phyloP scores from a whole-genome alignment of 1,139 yeast genomes.

The Pneumocystis jirovecii region DNA sequence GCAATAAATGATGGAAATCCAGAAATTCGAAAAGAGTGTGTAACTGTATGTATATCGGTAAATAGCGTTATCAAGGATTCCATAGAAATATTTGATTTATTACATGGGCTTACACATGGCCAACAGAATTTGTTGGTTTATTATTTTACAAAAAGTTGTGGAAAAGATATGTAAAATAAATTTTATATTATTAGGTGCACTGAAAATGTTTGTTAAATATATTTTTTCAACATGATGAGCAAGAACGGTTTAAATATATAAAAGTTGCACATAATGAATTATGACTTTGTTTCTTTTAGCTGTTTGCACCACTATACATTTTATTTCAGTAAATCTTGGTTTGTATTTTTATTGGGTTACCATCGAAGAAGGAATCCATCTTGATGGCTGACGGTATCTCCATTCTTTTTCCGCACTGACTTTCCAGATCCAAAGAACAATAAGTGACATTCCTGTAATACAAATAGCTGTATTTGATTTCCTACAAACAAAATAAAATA shows the following conservation, averaged over 20 bases:
- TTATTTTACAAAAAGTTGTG: constrained; percentile 8
- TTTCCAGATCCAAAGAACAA: constrained; percentile 8
- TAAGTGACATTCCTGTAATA: constrained; percentile 4
- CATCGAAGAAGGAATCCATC: neutral
- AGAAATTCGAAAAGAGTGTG: constrained; percentile 10
- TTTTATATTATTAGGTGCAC: neutral
- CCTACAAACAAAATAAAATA: neutral
- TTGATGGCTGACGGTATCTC: constrained; percentile 6
- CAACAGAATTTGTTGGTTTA: constrained; percentile 10
- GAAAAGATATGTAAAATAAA: neutral
- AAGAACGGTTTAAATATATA: neutral
- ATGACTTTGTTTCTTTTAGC: neutral
- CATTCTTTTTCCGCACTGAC: constrained; percentile 5
- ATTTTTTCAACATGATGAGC: neutral
- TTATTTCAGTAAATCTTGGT: neutral
- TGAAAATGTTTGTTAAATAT: neutral
- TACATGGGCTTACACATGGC: constrained; percentile 6
- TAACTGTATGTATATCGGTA: constrained; percentile 7
- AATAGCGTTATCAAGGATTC: constrained; percentile 8
- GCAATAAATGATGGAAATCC: constrained; percentile 3
- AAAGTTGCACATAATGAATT: neutral
- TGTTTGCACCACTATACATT: neutral
- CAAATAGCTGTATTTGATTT: neutral
- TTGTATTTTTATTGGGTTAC: neutral
- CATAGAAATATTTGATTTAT: constrained; percentile 2